A percentile compares a stretch with the other conserved stretches of the same genome.
These are phyloP conservation scores for Daldinia eschscholtzii DNA, from an alignment of 2,329 filamentous ascomycete genomes.

Conservation along the genomic window DNA sequence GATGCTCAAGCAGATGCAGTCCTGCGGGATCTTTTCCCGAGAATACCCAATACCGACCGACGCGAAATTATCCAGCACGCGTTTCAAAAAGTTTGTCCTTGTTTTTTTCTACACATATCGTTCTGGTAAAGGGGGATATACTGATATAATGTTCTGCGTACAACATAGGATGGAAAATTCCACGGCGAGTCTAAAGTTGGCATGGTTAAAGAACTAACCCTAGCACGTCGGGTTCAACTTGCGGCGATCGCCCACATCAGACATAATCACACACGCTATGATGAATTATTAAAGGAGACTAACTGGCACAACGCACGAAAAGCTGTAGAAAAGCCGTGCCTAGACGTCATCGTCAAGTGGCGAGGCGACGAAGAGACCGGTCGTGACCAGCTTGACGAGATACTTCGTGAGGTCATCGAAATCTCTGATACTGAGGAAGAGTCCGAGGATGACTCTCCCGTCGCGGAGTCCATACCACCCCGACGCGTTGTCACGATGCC, in stretches of 20 bases:
- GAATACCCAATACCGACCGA: slow-evolving; percentile 74
- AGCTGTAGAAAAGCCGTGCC: slow-evolving; percentile 70
- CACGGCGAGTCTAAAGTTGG: slow-evolving; percentile 70
- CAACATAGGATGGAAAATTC: slow-evolving; percentile 61
- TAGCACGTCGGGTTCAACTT: slow-evolving; percentile 73
- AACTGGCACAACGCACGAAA: slow-evolving; percentile 71
- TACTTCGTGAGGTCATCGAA: slow-evolving; percentile 74
- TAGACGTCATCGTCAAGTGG: slow-evolving; percentile 78
- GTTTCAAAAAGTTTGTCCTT: slow-evolving; percentile 68
- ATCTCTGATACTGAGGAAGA: slow-evolving; percentile 71
- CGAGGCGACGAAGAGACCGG: slow-evolving; percentile 78
- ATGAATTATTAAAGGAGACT: slow-evolving; percentile 69
- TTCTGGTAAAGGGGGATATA: neutral
- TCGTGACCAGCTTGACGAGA: slow-evolving; percentile 75
- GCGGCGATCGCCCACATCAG: slow-evolving; percentile 76
- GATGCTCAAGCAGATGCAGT: slow-evolving; percentile 72
- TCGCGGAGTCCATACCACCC: slow-evolving; percentile 39
- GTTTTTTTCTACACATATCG: neutral
- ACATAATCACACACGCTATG: slow-evolving; percentile 75
- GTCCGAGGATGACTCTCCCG: slow-evolving; percentile 52
- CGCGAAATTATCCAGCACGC: slow-evolving; percentile 72
- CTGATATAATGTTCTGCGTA: slow-evolving; percentile 14
- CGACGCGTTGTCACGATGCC: slow-evolving; percentile 29
- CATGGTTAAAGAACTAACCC: slow-evolving; percentile 65
- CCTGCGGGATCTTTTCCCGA: slow-evolving; percentile 72